Evolutionary conservation across 352 stramenopile species (phyloP).

Genomic region (Thalassiosira exigua): DNA sequence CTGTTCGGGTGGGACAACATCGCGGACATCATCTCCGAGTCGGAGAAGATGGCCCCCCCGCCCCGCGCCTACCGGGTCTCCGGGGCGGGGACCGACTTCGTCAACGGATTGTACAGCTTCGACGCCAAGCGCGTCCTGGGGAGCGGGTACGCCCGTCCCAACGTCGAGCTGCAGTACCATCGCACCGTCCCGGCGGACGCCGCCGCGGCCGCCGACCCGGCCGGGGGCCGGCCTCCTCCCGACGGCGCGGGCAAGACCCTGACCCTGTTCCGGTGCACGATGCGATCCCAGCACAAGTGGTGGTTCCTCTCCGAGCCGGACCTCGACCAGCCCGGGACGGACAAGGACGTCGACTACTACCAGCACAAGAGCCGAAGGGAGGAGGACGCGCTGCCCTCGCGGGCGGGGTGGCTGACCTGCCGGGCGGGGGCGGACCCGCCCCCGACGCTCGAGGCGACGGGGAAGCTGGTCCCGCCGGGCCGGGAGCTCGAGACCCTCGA

Average conservation of each 20-base stretch:
- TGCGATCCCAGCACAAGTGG: conserved; percentile 98
- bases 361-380: conserved; percentile 93
- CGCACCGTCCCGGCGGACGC: conserved; percentile 48
- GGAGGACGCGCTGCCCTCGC: conserved; percentile 92
- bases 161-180: conserved; percentile 64
- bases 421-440: conserved; percentile 72
- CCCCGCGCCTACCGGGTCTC: conserved; percentile 89
- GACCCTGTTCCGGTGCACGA: conserved; percentile 97
- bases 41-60: conserved; percentile 87
- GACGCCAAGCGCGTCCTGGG: conserved; percentile 44
- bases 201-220: conserved; percentile 84
- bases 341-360: conserved; percentile 99
- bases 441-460: conserved; percentile 61
- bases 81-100: conserved; percentile 89
- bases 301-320: conserved; percentile 99
- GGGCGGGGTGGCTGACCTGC: conserved; percentile 89
- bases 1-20: conserved; percentile 95
- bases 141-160: conserved; percentile 63
- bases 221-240: conserved; percentile 92
- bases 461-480: conserved; percentile 73
- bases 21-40: conserved; percentile 90
- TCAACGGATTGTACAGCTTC: conserved; percentile 94
- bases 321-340: conserved; percentile 94
- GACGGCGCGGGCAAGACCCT: conserved; percentile 78
- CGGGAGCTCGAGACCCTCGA: conserved; percentile 81